Evolutionary conservation across 2,329 filamentous ascomycete genomes (phyloP).

Genomic region (Elsinoe perseae): DNA sequence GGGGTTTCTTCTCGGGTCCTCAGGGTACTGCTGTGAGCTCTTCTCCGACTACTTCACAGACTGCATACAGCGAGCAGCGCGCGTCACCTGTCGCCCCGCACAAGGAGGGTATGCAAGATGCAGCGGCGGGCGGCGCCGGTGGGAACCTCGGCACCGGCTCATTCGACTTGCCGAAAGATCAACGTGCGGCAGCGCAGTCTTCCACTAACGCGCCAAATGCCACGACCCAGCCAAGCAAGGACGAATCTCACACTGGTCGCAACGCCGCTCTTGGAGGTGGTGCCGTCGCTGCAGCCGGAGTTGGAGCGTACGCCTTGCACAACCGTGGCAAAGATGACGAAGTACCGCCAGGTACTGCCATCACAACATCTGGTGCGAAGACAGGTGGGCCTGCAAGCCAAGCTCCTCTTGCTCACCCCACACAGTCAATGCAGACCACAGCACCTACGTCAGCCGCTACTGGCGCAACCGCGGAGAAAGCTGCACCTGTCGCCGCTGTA

Average conservation of each 20-base stretch:
- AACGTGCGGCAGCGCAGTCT: conserved; percentile 19
- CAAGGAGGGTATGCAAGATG: conserved; percentile 10
- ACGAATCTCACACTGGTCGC: conserved; percentile 15
- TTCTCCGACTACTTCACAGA: background rate
- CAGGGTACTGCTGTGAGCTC: conserved; percentile 5
- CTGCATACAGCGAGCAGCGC: conserved; percentile 6
- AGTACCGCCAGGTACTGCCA: conserved; percentile 20
- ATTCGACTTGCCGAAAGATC: background rate
- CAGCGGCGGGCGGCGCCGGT: background rate
- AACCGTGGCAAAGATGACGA: conserved; percentile 24
- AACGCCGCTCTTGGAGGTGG: conserved; percentile 27
- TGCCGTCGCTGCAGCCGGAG: conserved; percentile 23
- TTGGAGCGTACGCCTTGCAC: conserved; percentile 28
- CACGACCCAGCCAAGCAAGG: background rate
- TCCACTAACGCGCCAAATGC: background rate
- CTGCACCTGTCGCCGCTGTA: background rate
- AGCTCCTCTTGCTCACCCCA: background rate
- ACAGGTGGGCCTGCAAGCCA: background rate
- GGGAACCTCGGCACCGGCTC: conserved; percentile 1
- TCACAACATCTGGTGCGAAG: conserved; percentile 19
- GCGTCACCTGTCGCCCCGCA: background rate
- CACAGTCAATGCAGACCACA: background rate
- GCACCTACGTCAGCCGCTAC: background rate
- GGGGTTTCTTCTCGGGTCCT: conserved; percentile 10
- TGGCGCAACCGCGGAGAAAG: background rate